Evolutionary conservation across 371 early-diverging fungal genomes (phyloP).

Genomic region (Apophysomyces elegans): DNA sequence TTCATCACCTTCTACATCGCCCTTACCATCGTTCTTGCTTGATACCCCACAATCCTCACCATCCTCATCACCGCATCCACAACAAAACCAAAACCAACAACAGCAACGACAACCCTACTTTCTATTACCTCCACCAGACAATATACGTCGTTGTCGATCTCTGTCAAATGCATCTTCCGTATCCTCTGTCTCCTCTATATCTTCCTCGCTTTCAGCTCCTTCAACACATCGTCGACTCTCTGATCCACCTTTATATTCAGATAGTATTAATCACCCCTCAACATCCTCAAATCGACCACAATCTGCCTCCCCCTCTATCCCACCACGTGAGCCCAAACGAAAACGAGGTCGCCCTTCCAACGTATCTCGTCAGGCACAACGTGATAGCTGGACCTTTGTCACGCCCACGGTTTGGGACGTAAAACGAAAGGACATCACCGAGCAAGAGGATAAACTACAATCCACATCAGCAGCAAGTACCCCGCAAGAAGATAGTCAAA

Average conservation of each 20-base stretch:
- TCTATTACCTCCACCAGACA: constrained; percentile 25
- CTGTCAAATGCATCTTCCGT: constrained; percentile 36
- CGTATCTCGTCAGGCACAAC: constrained; percentile 30
- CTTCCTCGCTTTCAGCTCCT: constrained; percentile 18
- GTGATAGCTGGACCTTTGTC: constrained; percentile 36
- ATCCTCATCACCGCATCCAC: constrained; percentile 9
- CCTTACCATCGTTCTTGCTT: constrained; percentile 14
- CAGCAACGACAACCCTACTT: constrained; percentile 15
- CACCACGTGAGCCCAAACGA: constrained; percentile 29
- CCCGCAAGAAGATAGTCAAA: constrained; percentile 13
- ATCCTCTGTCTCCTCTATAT: constrained; percentile 17
- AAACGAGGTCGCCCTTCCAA: constrained; percentile 53
- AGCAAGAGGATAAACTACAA: constrained; percentile 4
- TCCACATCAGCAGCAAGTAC: constrained; percentile 12
- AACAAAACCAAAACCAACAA: background rate
- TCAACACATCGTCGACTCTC: constrained; percentile 26
- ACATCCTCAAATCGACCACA: constrained; percentile 20
- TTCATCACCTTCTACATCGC: constrained; percentile 20
- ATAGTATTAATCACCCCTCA: constrained; percentile 22
- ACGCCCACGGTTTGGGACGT: constrained; percentile 44
- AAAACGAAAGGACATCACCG: constrained; percentile 13
- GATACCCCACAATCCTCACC: constrained; percentile 32
- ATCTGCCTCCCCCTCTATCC: constrained; percentile 16
- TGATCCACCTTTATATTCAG: constrained; percentile 32
- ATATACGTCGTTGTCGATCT: constrained; percentile 29